Percentiles rank a stretch among this genome's conserved stretches.
phyloP scores from a whole-genome alignment of 2,329 filamentous ascomycete species.

The Dothistroma pini region DNA sequence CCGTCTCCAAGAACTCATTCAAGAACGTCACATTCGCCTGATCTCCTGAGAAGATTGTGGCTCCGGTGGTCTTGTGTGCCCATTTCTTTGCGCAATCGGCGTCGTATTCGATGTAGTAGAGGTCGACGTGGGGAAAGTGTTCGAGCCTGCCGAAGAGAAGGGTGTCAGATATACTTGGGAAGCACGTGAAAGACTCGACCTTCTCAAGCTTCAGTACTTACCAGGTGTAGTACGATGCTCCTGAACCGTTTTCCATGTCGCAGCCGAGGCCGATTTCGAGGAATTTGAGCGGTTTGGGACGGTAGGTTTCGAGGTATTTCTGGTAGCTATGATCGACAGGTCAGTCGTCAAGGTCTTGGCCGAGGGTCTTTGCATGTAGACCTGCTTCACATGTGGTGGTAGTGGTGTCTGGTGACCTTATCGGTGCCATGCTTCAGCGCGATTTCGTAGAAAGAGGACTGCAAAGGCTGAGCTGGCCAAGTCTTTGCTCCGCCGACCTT shows the following conservation, averaged over 20 bases:
- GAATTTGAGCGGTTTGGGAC: conserved; percentile 38
- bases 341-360: neutral
- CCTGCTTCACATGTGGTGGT: conserved; percentile 36
- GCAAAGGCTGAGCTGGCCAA: neutral
- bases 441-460: conserved; percentile 34
- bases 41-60: conserved; percentile 42
- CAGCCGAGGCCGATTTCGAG: conserved; percentile 45
- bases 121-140: conserved; percentile 39
- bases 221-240: conserved; percentile 42
- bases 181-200: too few relatives aligned
- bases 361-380: neutral
- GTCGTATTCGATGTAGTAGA: conserved; percentile 45
- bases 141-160: too few relatives aligned
- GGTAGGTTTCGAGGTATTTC: conserved; percentile 36
- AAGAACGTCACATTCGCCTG: conserved; percentile 40
- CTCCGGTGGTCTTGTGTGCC: conserved; percentile 35
- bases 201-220: too few relatives aligned
- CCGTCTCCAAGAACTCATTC: conserved; percentile 33
- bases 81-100: conserved; percentile 37
- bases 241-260: conserved; percentile 39
- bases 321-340: conserved; percentile 31
- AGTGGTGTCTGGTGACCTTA: conserved; percentile 41
- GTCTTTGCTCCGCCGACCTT: neutral
- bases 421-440: conserved; percentile 39
- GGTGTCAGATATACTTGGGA: too few relatives aligned